These are phyloP conservation scores for Starmerella sirachaensis DNA, from an alignment of 805 yeast genomes.

Conservation along the genomic window DNA sequence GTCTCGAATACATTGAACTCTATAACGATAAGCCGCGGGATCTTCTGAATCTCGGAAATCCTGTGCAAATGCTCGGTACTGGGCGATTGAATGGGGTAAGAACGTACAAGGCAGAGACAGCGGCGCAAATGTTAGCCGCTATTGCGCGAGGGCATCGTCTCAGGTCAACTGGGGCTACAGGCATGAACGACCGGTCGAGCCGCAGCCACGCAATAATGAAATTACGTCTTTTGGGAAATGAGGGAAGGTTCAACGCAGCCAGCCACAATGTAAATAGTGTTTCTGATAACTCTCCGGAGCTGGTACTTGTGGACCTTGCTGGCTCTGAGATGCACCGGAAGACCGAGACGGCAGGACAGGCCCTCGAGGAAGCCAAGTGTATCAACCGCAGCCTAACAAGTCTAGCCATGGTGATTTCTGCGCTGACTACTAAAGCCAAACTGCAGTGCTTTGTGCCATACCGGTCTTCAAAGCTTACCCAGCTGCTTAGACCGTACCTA, in stretches of 20 bases:
- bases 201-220: conserved; percentile 72
- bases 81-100: conserved; percentile 53
- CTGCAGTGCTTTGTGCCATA: conserved; percentile 54
- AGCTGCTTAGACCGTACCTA: conserved; percentile 61
- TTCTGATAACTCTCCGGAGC: conserved; percentile 33
- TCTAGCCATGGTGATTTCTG: conserved; percentile 65
- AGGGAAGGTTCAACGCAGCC: too few species aligned
- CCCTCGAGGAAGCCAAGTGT: conserved; percentile 68
- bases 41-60: conserved; percentile 35
- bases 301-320: conserved; percentile 71
- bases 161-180: conserved; percentile 49
- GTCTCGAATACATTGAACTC: conserved; percentile 65
- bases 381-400: conserved; percentile 68
- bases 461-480: conserved; percentile 64
- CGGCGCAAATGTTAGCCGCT: conserved; percentile 44
- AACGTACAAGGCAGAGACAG: conserved; percentile 44
- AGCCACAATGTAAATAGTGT: too few species aligned
- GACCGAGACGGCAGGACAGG: conserved; percentile 63
- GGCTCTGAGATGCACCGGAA: conserved; percentile 71
- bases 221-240: conserved; percentile 46
- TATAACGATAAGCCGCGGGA: conserved; percentile 68
- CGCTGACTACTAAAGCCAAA: conserved; percentile 30
- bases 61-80: conserved; percentile 31
- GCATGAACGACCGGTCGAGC: conserved; percentile 38
- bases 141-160: conserved; percentile 45